Base-by-base conservation (phyloP, 1,284 basidiomycete species). In the Puccinia hordei region DNA sequence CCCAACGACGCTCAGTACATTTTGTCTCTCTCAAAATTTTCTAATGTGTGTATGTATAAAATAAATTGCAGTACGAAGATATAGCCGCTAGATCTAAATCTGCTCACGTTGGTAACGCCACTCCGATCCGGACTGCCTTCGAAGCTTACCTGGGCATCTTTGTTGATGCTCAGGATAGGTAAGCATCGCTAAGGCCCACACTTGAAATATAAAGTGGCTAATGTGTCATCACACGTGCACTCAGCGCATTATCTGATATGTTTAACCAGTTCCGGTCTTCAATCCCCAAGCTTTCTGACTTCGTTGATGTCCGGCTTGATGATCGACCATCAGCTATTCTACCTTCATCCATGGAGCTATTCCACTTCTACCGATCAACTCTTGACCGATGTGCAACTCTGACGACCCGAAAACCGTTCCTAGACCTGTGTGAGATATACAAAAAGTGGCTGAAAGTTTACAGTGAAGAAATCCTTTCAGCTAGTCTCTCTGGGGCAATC, bases 151-250 rank as follows among this genome's bases (percentile, higher is more conserved):
- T 98, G 87, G 89, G 90, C 53, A 90, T 99, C 59, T 99, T 95
- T 84, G 92, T 98, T 74, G 94, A 98, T 82, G 95, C 96, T 17
- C 97, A 99, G 86, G 94, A 98, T 88, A 93, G 91, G 94, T 92
- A 82, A 61, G 89, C n/a, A 38, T 38, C 17, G 33, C 59, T 22
- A 33, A 22, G 22, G 6, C 19, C 33, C 33, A 76, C 13, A 49
- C 57, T 33, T 15, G 30, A n/a, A 76, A n/a, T 33, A 1, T 57
- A 22, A 33, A 55, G 9, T n/a, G 33, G 33, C 49, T 49, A 44
- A 51, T 59, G 41, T 13, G 10, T 63, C 19, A 63, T 74, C 81
- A 2, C 77, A 30, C 10, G 71, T n/a, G 57, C 66, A 9, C 59
- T 51, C 82, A 94, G 93, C 84, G 89, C 90, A 8, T 87, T 94